Conservation (phyloP, 306 rosid species). For the Styphnolobium japonicum region DNA sequence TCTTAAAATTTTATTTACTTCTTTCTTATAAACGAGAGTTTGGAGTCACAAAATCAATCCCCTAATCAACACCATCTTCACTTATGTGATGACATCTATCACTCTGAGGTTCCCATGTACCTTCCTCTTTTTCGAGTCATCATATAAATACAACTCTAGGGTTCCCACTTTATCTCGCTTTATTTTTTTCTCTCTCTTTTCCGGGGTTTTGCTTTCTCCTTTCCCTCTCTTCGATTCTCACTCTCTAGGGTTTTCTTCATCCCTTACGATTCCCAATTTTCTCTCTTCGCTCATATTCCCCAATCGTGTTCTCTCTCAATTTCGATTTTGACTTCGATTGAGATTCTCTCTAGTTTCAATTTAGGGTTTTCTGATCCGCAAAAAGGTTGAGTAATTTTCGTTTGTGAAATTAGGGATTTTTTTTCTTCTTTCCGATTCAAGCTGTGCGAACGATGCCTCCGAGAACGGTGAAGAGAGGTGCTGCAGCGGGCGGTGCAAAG, state of each 20-base stretch:
- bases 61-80: too few relatives aligned
- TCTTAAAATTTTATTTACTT: too few relatives aligned
- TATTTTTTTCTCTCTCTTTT: background rate
- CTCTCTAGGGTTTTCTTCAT: slow-evolving; percentile 3
- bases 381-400: background rate
- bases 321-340: background rate
- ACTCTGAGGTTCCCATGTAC: too few relatives aligned
- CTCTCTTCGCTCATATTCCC: background rate
- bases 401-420: slow-evolving; percentile 13
- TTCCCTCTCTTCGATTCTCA: background rate
- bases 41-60: too few relatives aligned
- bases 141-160: background rate
- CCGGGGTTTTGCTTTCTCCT: background rate
- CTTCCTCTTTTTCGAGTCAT: too few relatives aligned
- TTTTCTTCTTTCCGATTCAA: background rate
- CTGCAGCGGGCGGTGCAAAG: slow-evolving; percentile 44
- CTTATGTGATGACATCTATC: too few relatives aligned
- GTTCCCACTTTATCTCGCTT: background rate
- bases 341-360: background rate
- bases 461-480: slow-evolving; percentile 79
- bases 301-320: background rate
- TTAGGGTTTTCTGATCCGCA: background rate
- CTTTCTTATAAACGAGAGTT: too few relatives aligned
- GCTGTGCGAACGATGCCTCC: slow-evolving; percentile 73
- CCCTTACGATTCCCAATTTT: background rate